These are phyloP conservation scores for Pseudogymnoascus sp. DNA, from an alignment of 2,329 filamentous ascomycete genomes.

Conservation along the genomic window DNA sequence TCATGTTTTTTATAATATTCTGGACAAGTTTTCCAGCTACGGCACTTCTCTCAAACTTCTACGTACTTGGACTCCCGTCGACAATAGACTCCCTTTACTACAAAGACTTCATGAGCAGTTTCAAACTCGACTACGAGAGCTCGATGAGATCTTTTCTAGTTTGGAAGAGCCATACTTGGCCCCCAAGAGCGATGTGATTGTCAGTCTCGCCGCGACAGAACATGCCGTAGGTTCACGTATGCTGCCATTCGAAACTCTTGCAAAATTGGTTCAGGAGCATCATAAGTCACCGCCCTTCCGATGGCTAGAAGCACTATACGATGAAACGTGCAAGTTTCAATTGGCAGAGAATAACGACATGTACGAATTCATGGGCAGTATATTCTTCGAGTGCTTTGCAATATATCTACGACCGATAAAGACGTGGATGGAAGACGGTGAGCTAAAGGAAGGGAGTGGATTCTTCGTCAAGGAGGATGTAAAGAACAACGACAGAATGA, in stretches of 20 bases:
- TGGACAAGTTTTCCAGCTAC: conserved; percentile 41
- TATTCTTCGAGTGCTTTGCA: conserved; percentile 77
- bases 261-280: conserved; percentile 28
- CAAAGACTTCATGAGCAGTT: conserved; percentile 29
- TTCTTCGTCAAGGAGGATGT: conserved; percentile 68
- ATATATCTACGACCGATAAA: conserved; percentile 76
- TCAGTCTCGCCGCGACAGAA: conserved; percentile 62
- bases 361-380: conserved; percentile 57
- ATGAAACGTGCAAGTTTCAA: conserved; percentile 63
- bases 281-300: conserved; percentile 47
- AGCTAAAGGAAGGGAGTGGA: conserved; percentile 56
- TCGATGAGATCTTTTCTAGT: conserved; percentile 53
- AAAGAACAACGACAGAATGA: conserved; percentile 49
- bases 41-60: conserved; percentile 43
- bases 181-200: conserved; percentile 45
- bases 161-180: conserved; percentile 57
- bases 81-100: conserved; percentile 27
- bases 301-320: conserved; percentile 74
- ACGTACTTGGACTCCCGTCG: conserved; percentile 40
- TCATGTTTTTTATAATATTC: conserved; percentile 31
- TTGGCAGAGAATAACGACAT: conserved; percentile 55
- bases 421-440: conserved; percentile 78
- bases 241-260: conserved; percentile 54
- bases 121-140: conserved; percentile 42
- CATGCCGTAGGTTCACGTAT: conserved; percentile 49